Percentiles rank a stretch among this genome's conserved stretches.
These are phyloP conservation scores for Ganoderma boninense DNA, from an alignment of 1,284 basidiomycete genomes.

Conservation along the genomic window DNA sequence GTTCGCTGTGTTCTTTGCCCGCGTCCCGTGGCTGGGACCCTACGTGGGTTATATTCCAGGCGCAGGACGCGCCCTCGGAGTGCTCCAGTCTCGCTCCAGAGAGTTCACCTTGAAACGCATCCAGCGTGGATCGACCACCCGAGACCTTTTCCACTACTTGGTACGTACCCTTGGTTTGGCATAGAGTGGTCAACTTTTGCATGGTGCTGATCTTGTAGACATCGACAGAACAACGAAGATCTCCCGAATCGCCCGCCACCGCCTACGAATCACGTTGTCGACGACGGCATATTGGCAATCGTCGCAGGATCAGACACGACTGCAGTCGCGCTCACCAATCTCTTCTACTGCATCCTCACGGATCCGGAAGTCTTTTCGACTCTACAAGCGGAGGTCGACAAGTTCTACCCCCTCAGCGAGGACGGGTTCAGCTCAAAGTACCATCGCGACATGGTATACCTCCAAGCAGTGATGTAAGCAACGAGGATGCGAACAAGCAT, in stretches of 20 bases:
- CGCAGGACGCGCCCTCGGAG: slow-evolving; percentile 10
- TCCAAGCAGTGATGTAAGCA: slow-evolving; percentile 42
- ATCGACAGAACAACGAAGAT: slow-evolving; percentile 32
- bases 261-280: slow-evolving; percentile 14
- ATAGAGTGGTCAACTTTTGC: too few relatives aligned
- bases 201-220: too few relatives aligned
- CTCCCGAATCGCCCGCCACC: slow-evolving; percentile 22
- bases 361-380: slow-evolving; percentile 29
- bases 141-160: slow-evolving; percentile 36
- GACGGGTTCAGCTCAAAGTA: slow-evolving; percentile 30
- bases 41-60: slow-evolving; percentile 26
- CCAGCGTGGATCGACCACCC: slow-evolving; percentile 9
- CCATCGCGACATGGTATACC: slow-evolving; percentile 39
- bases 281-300: slow-evolving; percentile 30
- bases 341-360: slow-evolving; percentile 34
- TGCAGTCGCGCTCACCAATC: slow-evolving; percentile 31
- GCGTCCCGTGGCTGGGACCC: slow-evolving; percentile 16
- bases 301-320: slow-evolving; percentile 45
- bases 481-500: slow-evolving; percentile 15
- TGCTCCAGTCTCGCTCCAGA: slow-evolving; percentile 7
- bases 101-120: slow-evolving; percentile 12
- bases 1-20: background rate
- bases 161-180: slow-evolving; percentile 2
- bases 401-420: slow-evolving; percentile 36
- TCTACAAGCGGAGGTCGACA: slow-evolving; percentile 40